phyloP scores from a whole-genome alignment of 306 rosid species.

The Sechiopsis laciniata region DNA sequence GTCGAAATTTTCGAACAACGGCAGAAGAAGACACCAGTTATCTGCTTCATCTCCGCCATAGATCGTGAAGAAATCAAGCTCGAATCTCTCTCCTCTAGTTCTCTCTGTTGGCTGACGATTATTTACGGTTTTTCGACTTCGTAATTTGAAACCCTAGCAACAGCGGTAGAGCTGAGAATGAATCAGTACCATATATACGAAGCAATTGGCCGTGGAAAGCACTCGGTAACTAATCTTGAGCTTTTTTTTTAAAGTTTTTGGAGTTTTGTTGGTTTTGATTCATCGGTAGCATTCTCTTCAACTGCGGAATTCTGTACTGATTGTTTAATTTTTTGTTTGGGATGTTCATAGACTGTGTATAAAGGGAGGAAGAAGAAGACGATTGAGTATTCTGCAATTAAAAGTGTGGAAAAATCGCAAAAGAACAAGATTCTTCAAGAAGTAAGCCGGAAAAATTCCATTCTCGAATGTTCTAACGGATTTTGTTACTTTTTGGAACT shows the following conservation, averaged over 20 bases:
- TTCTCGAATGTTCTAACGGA: not conserved
- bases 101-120: not conserved
- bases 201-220: constrained; percentile 93
- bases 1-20: not conserved
- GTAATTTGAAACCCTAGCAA: constrained; percentile 40
- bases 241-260: not conserved
- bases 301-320: not conserved
- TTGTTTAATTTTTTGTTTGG: constrained; percentile 15
- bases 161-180: constrained; percentile 35
- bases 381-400: constrained; percentile 85
- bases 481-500: constrained; percentile 1
- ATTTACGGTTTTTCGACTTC: not conserved
- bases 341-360: constrained; percentile 61
- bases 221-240: constrained; percentile 48
- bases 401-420: constrained; percentile 88
- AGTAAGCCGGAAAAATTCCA: constrained; percentile 38
- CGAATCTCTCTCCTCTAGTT: not conserved
- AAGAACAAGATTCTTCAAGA: constrained; percentile 89
- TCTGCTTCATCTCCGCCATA: not conserved
- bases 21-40: constrained; percentile 9
- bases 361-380: constrained; percentile 98
- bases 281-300: not conserved
- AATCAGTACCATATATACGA: constrained; percentile 90
- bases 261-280: not conserved
- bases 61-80: constrained; percentile 12